Evolutionary conservation across 805 yeast species (phyloP).

Genomic region (Allodekkera sacchari): DNA sequence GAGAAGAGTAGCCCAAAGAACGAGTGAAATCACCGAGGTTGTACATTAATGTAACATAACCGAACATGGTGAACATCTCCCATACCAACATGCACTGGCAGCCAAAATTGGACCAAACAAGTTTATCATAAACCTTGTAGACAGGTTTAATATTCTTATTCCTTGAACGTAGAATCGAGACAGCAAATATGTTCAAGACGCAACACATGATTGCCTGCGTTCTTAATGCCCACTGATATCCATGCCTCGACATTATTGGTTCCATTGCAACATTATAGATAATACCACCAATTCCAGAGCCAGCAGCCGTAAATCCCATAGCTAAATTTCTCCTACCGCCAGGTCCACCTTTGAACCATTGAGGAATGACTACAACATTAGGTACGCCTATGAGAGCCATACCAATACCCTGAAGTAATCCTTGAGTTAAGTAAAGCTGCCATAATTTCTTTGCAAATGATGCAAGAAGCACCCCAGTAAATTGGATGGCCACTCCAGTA

Average conservation of each 20-base stretch:
- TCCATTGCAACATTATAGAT: slow-evolving; percentile 42
- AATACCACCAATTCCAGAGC: slow-evolving; percentile 47
- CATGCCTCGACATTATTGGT: slow-evolving; percentile 27
- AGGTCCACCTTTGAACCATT: slow-evolving; percentile 44
- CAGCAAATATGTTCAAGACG: slow-evolving; percentile 26
- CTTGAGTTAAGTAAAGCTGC: slow-evolving; percentile 65
- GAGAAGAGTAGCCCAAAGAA: slow-evolving; percentile 46
- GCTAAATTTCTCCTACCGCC: slow-evolving; percentile 50
- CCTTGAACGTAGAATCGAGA: slow-evolving; percentile 31
- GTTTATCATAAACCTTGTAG: slow-evolving; percentile 32
- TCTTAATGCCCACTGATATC: slow-evolving; percentile 43
- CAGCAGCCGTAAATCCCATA: slow-evolving; percentile 38
- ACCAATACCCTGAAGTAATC: slow-evolving; percentile 52
- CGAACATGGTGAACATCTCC: slow-evolving; percentile 44
- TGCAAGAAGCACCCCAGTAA: slow-evolving; percentile 51
- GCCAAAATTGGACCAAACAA: slow-evolving; percentile 31
- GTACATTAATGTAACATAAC: slow-evolving; percentile 53
- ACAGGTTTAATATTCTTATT: slow-evolving; percentile 26
- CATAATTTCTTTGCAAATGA: slow-evolving; percentile 50
- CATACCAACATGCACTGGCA: slow-evolving; percentile 24
- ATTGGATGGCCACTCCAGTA: slow-evolving; percentile 42
- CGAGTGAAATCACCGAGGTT: slow-evolving; percentile 52
- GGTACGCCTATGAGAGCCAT: slow-evolving; percentile 52
- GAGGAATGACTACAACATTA: slow-evolving; percentile 52
- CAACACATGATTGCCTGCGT: slow-evolving; percentile 36